Evolutionary conservation across 2,329 filamentous ascomycete genomes (phyloP).

Genomic region (Trichoderma koningii): DNA sequence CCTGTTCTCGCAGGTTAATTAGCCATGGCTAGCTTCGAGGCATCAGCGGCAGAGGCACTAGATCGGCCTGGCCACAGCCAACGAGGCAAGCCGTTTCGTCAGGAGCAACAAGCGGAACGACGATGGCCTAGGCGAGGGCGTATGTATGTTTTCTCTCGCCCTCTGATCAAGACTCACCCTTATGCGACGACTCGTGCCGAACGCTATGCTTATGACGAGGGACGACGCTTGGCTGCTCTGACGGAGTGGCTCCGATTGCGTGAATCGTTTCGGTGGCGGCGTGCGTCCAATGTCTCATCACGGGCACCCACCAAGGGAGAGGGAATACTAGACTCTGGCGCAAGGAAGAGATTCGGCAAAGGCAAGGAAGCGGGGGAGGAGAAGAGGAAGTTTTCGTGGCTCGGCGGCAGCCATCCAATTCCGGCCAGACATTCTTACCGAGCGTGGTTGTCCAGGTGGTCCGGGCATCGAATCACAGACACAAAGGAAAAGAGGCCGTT

Average conservation of each 20-base stretch:
- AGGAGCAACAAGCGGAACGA: neutral
- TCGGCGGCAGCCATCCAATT: constrained; percentile 18
- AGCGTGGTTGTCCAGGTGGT: constrained; percentile 17
- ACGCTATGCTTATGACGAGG: constrained; percentile 8
- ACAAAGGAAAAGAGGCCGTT: neutral
- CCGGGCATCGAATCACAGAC: constrained; percentile 15
- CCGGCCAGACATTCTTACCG: constrained; percentile 17
- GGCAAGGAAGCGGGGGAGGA: neutral
- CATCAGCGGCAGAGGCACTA: constrained; percentile 10
- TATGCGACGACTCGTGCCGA: constrained; percentile 21
- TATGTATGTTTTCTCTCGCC: neutral
- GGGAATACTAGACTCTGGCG: neutral
- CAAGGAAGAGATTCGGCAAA: constrained; percentile 18
- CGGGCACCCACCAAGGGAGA: constrained; percentile 5
- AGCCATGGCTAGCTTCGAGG: constrained; percentile 8
- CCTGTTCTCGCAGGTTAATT: constrained; percentile 8
- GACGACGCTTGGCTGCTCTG: constrained; percentile 12
- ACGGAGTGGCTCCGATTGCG: constrained; percentile 24
- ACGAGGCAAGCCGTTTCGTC: constrained; percentile 1
- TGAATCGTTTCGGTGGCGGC: constrained; percentile 20
- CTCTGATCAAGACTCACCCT: neutral
- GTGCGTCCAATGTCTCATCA: constrained; percentile 18
- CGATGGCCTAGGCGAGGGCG: constrained; percentile 7
- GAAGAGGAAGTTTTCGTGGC: constrained; percentile 13
- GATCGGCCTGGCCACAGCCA: constrained; percentile 10